Percentiles rank a stretch among this genome's conserved stretches.
Evolutionary conservation across 1,284 basidiomycete species (phyloP).

Genomic region (Ceratobasidium sp.): DNA sequence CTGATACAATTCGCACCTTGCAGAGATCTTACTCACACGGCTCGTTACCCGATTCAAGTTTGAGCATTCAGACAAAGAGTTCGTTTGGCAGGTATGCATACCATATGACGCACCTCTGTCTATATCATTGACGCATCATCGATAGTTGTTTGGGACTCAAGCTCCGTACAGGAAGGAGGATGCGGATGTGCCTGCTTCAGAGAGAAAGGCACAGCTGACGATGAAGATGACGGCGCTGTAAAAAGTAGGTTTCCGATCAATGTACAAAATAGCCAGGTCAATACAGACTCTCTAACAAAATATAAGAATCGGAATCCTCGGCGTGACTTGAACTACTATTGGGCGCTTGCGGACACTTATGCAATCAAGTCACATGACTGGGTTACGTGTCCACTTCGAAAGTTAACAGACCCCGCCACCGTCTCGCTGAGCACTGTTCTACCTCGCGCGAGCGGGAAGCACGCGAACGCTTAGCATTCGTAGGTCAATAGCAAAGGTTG

Average conservation of each 20-base stretch:
- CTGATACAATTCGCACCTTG: background rate
- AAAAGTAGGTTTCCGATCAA: background rate
- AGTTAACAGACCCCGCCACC: background rate
- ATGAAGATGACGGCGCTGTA: slow-evolving; percentile 6
- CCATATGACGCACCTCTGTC: too few species aligned
- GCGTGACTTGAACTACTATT: too few species aligned
- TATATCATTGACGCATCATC: too few species aligned
- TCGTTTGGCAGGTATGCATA: background rate
- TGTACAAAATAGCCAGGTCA: too few species aligned
- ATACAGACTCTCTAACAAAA: too few species aligned
- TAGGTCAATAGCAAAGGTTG: slow-evolving; percentile 8
- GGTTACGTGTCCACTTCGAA: too few species aligned
- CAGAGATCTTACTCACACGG: slow-evolving; percentile 2
- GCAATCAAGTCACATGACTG: too few species aligned
- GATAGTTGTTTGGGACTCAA: background rate
- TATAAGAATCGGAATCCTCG: too few species aligned
- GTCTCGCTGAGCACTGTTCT: background rate
- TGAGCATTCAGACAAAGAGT: background rate
- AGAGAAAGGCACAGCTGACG: background rate
- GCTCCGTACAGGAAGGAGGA: background rate
- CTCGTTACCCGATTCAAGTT: slow-evolving; percentile 19
- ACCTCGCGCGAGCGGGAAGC: background rate
- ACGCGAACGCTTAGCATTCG: background rate
- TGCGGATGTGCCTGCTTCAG: background rate
- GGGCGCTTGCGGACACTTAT: too few species aligned